Evolutionary conservation across 139 green algal species (phyloP), one percentile per base, ranked within the genome.

Genomic region (Zygnema cylindricum): DNA sequence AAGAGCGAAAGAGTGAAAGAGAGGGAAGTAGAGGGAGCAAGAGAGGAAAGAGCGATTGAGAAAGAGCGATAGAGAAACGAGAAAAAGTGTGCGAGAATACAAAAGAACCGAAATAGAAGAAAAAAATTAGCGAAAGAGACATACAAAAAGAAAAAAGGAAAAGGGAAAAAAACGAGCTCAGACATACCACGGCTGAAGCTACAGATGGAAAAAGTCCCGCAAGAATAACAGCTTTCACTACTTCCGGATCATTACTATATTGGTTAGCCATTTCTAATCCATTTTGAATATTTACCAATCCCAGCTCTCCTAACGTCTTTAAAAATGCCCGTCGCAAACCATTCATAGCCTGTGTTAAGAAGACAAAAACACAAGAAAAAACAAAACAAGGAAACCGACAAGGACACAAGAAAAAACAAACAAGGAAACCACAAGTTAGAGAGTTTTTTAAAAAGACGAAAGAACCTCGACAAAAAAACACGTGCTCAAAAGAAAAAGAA

Each of bases 261-360:
- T 21, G 41, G 57, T 73, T 87, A 33, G 82, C 82, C 7, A 35
- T 33, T 1, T 55, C 41, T 21, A 43, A n/a, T 25, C 82, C 82
- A 3, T 7, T 0, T 16, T 16, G 7, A 39, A 36, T 39, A 22
- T 84, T 21, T 30, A 87, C 57, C 55, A 87, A 36, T 23, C 82
- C 82, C 41, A 87, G 38, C 32, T 82, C 82, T 35, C 36, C 82
- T 32, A 87, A 71, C 49, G 82, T 87, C 25, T 43, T 71, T 55
- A 87, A 42, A 82, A 87, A 54, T n/a, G 76, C 63, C 40, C 55
- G 57, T 38, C 82, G 76, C 41, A 87, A 35, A 39, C 32, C 33
- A 41, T 30, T 22, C 69, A 87, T 87, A 25, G 57, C 16, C 82
- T 87, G 82, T 38, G 22, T 25, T 39, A 77, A 3, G 36, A 36